Conservation (phyloP, 169 alveolate species). For the Eimeria maxima region DNA sequence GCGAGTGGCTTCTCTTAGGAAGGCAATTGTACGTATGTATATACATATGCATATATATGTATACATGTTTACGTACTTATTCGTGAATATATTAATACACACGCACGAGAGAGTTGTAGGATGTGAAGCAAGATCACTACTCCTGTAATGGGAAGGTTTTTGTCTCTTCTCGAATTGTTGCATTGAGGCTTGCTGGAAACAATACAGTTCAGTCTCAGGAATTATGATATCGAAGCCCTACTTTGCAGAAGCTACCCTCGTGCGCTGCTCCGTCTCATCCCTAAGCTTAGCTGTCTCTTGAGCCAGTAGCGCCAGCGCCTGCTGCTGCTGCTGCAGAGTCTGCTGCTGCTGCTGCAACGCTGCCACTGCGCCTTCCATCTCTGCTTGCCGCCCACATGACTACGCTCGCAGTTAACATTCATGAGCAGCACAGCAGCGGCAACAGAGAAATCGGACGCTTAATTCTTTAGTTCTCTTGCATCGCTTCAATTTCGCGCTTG, state of each 20-base stretch:
- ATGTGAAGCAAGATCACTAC: not conserved
- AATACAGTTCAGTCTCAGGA: not conserved
- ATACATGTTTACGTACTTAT: no score
- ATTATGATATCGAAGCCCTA: not conserved
- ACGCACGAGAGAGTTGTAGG: not conserved
- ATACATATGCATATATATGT: no score
- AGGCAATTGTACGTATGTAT: not conserved
- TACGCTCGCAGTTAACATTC: not conserved
- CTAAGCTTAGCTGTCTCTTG: constrained; percentile 45
- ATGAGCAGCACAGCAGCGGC: not conserved
- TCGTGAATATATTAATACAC: not conserved
- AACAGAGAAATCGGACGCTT: not conserved
- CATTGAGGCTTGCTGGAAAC: not conserved
- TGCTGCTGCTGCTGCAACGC: constrained; percentile 70
- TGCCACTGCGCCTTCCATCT: constrained; percentile 18
- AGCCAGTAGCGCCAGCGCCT: constrained; percentile 40
- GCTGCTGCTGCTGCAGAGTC: constrained; percentile 53
- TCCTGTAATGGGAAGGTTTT: not conserved
- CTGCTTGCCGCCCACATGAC: constrained; percentile 29
- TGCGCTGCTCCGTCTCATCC: constrained; percentile 49
- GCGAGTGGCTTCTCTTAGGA: not conserved
- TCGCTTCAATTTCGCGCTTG: not conserved
- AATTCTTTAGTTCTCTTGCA: not conserved
- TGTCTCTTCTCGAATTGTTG: not conserved
- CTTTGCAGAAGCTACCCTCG: constrained; percentile 6